Evolutionary conservation across 331 rosid species (phyloP).

Genomic region (Rhamnella rubrinervis): DNA sequence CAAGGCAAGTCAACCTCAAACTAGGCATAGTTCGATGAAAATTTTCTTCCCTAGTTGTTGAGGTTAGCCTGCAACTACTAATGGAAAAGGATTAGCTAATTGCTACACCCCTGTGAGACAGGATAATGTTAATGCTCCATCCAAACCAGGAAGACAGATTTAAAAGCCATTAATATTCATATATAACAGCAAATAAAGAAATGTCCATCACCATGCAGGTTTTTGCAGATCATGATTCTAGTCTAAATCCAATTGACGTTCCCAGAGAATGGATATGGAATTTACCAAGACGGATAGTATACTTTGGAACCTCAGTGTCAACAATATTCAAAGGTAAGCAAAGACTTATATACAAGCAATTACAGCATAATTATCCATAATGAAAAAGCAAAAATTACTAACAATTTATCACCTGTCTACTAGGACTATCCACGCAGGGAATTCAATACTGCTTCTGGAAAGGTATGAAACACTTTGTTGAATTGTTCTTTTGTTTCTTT

Average conservation of each 20-base stretch:
- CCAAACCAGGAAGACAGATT: background rate
- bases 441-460: constrained; percentile 97
- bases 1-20: too few species aligned
- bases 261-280: constrained; percentile 95
- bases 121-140: background rate
- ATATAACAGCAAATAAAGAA: background rate
- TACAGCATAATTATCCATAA: constrained; percentile 20
- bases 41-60: too few species aligned
- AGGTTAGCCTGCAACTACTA: too few species aligned
- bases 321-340: constrained; percentile 73
- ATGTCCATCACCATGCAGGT: constrained; percentile 50
- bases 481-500: background rate
- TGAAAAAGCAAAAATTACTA: constrained; percentile 24
- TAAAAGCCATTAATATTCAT: background rate
- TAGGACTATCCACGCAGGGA: constrained; percentile 77
- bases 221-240: constrained; percentile 87
- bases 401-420: constrained; percentile 21
- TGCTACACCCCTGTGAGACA: too few species aligned
- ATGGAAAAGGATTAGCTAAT: too few species aligned
- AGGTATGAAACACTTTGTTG: constrained; percentile 51
- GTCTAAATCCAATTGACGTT: constrained; percentile 65
- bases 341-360: constrained; percentile 14
- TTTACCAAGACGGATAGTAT: constrained; percentile 77
- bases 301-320: constrained; percentile 88
- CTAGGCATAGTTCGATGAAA: too few species aligned